Conservation (phyloP, 768 basidiomycete species). For the Tricholoma matsutake region DNA sequence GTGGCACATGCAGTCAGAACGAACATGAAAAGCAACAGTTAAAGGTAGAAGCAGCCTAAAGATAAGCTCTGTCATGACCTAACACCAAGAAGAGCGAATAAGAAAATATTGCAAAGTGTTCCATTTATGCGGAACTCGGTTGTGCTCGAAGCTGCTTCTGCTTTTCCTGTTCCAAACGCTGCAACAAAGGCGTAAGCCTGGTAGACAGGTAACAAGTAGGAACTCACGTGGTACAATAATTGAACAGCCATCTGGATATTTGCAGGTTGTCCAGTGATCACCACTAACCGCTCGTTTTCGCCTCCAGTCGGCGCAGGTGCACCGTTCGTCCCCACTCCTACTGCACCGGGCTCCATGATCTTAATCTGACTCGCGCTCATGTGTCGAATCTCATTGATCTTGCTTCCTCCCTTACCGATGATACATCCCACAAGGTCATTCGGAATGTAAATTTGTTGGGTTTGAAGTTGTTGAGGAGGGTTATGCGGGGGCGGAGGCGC, state of each 20-base stretch:
- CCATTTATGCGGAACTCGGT: conserved; percentile 7
- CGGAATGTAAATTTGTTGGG: conserved; percentile 97
- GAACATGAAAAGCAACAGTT: conserved; percentile 2
- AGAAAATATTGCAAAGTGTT: conserved; percentile 7
- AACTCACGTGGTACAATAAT: conserved; percentile 76
- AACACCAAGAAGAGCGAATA: conserved; percentile 5
- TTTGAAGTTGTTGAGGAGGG: conserved; percentile 77
- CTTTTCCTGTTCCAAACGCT: conserved; percentile 89
- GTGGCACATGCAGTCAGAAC: not conserved
- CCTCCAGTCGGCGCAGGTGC: conserved; percentile 68
- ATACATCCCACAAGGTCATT: conserved; percentile 97
- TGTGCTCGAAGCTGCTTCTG: conserved; percentile 69
- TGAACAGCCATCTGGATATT: conserved; percentile 98
- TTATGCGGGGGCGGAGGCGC: conserved; percentile 45
- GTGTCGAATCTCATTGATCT: conserved; percentile 97
- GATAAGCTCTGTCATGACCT: not conserved
- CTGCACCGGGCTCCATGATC: conserved; percentile 96
- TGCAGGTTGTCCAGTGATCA: conserved; percentile 91
- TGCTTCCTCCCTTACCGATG: conserved; percentile 97
- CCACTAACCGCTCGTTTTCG: conserved; percentile 90
- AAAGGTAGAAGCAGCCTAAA: conserved; percentile 3
- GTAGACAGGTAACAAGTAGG: conserved; percentile 1
- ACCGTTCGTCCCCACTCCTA: conserved; percentile 63
- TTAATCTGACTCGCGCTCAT: conserved; percentile 96
- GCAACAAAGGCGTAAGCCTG: conserved; percentile 8